phyloP scores from a whole-genome alignment of 495 filamentous ascomycete genomes.

The Annulohypoxylon moriforme region DNA sequence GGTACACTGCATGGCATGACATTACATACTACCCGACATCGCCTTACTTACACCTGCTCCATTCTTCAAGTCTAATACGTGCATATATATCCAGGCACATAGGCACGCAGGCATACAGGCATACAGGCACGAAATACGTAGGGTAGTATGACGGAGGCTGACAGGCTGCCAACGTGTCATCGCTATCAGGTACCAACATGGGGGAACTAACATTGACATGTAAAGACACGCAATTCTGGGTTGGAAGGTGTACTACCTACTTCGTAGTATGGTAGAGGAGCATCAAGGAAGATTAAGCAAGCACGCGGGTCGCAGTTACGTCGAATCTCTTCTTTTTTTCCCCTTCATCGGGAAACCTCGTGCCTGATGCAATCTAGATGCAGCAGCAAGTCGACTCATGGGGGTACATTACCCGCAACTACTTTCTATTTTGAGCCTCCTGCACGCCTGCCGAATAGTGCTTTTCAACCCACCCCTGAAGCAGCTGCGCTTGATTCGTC shows the following conservation, averaged over 20 bases:
- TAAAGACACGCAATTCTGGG: conserved; percentile 25
- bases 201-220: not conserved
- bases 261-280: too few relatives aligned
- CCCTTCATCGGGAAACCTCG: conserved; percentile 16
- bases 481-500: conserved; percentile 25
- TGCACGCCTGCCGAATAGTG: conserved; percentile 30
- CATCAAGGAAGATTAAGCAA: not conserved
- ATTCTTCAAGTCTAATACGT: conserved; percentile 26
- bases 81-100: conserved; percentile 29
- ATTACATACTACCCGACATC: not conserved
- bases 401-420: conserved; percentile 37
- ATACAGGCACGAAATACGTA: conserved; percentile 33
- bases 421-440: conserved; percentile 44
- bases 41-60: conserved; percentile 20
- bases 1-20: conserved; percentile 1
- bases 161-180: conserved; percentile 32
- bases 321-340: conserved; percentile 12
- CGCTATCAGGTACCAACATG: conserved; percentile 25
- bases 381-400: conserved; percentile 21
- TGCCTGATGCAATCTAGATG: conserved; percentile 41
- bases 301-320: conserved; percentile 1
- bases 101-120: conserved; percentile 23
- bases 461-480: conserved; percentile 8
- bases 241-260: conserved; percentile 9
- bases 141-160: conserved; percentile 38